Base-by-base conservation (phyloP, 805 yeast genomes). In the Teunomyces cretensis region DNA sequence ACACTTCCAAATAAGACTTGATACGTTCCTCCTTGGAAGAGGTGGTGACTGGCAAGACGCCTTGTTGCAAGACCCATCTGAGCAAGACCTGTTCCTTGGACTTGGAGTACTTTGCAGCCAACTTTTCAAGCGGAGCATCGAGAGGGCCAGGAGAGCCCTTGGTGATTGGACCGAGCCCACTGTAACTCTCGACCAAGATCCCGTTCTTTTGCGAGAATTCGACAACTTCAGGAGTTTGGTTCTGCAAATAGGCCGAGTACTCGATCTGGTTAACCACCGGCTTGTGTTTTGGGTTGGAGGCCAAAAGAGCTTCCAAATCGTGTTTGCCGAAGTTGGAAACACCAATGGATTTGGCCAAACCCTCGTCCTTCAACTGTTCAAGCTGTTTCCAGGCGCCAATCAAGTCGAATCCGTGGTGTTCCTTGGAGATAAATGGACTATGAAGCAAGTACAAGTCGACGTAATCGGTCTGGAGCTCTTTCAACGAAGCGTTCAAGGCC, bases 311-410 rank as follows among this genome's bases (percentile, higher is more conserved):
- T 48, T 80, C 62, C 45, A 83, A 60, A 47, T 75, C 74, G 26
- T 67, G 68, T 2, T 71, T 70, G 7, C 74, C 55, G 52, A 79
- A 82, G 56, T 83, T 83, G 4, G 88, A 83, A 38, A 83, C 84
- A 41, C 84, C 84, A 54, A 80, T 79, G 51, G 70, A 70, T 53
- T 76, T 78, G 43, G 79, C 81, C 49, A 72, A 72, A 4, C 87
- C 87, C 13, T 74, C 75, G 33, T 73, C 74, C 50, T 72, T 68
- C 16, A 79, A 54, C 43, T 67, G 60, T 55, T 81, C 83, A 65
- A 78, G 49, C 17, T 68, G 61, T 36, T 68, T 63, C 84, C 84
- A 80, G 14, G 78, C 72, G 41, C 65, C 64, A 33, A 62, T 69
- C 33, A 77, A 48, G 39, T 65, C 62, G 43, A 65, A 67, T 0